Conservation (phyloP, 2,329 filamentous ascomycete genomes). For the Microsporum audouinii region DNA sequence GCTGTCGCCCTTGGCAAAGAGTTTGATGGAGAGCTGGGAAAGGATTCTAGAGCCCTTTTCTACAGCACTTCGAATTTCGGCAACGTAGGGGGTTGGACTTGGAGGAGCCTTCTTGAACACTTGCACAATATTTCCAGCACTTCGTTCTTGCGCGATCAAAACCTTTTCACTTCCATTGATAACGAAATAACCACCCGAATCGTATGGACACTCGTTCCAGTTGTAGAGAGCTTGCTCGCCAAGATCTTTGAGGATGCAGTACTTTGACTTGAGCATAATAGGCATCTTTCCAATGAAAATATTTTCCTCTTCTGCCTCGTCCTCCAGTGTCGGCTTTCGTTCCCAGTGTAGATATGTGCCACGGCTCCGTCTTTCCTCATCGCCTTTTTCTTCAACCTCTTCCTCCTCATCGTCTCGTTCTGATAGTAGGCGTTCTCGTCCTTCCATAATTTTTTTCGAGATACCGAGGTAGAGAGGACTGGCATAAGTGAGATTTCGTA, state of each 20-base stretch:
- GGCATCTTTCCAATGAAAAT: constrained; percentile 93
- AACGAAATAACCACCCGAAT: constrained; percentile 96
- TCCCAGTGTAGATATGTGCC: constrained; percentile 40
- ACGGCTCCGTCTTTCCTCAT: constrained; percentile 37
- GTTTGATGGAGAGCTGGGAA: constrained; percentile 81
- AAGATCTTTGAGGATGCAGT: constrained; percentile 77
- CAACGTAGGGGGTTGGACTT: constrained; percentile 84
- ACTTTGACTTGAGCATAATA: constrained; percentile 95
- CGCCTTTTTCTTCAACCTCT: constrained; percentile 33
- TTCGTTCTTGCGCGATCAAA: constrained; percentile 91
- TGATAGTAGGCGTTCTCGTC: constrained; percentile 62
- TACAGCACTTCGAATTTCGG: constrained; percentile 89
- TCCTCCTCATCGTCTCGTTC: constrained; percentile 51
- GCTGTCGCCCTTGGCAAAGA: constrained; percentile 72
- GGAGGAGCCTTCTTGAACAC: constrained; percentile 95
- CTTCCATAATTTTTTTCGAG: constrained; percentile 70
- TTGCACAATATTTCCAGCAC: constrained; percentile 95
- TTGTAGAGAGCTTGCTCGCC: constrained; percentile 77
- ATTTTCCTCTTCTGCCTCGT: constrained; percentile 53
- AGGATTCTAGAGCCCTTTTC: constrained; percentile 94
- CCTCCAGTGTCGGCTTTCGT: constrained; percentile 32
- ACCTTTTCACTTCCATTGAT: constrained; percentile 99
- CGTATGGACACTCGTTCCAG: constrained; percentile 94
- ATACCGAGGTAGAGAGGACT: constrained; percentile 85
- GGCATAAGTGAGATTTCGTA: constrained; percentile 92